A percentile compares a stretch with the other conserved stretches of the same genome.
Evolutionary conservation across 495 filamentous ascomycete genomes (phyloP).

Genomic region (Tuber microsphaerosporum): DNA sequence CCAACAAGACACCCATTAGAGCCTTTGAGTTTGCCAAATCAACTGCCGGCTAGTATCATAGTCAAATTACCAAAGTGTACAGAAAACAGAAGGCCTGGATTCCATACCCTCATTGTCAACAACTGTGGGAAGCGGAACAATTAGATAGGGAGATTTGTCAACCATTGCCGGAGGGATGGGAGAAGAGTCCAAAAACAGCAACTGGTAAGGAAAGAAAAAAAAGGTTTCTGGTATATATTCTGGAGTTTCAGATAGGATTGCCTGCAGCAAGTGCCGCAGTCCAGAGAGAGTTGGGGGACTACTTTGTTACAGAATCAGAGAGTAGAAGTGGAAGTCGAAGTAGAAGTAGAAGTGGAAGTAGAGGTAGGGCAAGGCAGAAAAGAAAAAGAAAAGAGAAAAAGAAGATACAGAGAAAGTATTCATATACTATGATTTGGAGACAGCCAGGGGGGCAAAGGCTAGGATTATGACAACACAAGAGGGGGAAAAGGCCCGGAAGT

Average conservation of each 20-base stretch:
- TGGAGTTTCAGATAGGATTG: background rate
- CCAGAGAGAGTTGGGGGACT: background rate
- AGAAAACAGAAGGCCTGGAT: too few species aligned
- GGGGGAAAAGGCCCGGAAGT: background rate
- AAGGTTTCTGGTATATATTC: conserved; percentile 4
- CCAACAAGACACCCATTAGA: too few species aligned
- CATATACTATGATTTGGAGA: conserved; percentile 12
- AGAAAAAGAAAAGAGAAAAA: background rate
- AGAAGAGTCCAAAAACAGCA: background rate
- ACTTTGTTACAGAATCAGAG: background rate
- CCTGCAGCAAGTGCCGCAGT: background rate
- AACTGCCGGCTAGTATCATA: too few species aligned
- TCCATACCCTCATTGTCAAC: too few species aligned
- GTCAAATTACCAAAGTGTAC: too few species aligned
- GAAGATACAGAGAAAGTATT: background rate
- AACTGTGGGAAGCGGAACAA: too few species aligned
- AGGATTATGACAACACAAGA: background rate
- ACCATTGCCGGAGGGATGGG: background rate
- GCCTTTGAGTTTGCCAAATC: too few species aligned
- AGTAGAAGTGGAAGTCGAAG: too few species aligned
- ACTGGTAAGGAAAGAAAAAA: conserved; percentile 6
- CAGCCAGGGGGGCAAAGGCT: conserved; percentile 4
- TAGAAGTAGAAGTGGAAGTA: background rate
- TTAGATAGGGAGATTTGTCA: too few species aligned
- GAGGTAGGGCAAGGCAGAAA: background rate